phyloP scores from a whole-genome alignment of 345 rosid species.

The Combretum micranthum region DNA sequence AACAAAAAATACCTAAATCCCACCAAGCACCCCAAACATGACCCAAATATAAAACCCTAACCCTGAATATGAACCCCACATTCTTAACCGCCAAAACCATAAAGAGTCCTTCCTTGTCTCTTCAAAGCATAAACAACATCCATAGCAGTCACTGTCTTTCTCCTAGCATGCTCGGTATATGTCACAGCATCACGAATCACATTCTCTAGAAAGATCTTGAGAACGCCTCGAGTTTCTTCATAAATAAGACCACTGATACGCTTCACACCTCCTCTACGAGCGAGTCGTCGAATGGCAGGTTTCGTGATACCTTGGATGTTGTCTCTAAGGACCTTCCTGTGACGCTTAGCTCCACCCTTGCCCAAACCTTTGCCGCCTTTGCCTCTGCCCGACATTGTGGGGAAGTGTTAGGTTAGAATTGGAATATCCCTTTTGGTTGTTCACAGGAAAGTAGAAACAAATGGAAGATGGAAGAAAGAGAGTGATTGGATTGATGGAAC shows the following conservation, averaged over 20 bases:
- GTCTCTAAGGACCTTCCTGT: slow-evolving; percentile 10
- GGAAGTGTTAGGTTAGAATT: no score
- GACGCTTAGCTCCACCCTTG: slow-evolving; percentile 10
- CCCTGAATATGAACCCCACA: background rate
- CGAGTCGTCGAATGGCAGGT: slow-evolving; percentile 8
- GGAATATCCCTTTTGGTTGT: no score
- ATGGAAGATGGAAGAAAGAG: no score
- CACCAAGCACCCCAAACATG: no score
- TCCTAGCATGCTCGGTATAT: slow-evolving; percentile 10
- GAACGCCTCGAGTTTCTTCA: slow-evolving; percentile 10
- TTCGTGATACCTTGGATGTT: slow-evolving; percentile 12
- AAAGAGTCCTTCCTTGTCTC: slow-evolving; percentile 9
- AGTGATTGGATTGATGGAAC: no score
- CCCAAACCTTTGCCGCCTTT: slow-evolving; percentile 12
- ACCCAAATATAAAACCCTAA: no score
- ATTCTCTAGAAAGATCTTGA: slow-evolving; percentile 11
- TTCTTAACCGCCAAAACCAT: slow-evolving; percentile 3
- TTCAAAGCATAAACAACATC: slow-evolving; percentile 11
- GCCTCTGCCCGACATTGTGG: slow-evolving; percentile 10
- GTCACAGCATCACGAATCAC: slow-evolving; percentile 11
- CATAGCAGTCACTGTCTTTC: slow-evolving; percentile 14
- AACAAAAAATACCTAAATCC: no score
- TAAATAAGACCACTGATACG: slow-evolving; percentile 13
- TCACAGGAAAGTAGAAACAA: no score
- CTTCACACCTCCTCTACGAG: slow-evolving; percentile 11